phyloP scores from a whole-genome alignment of 306 rosid species.

The Cicer judaicum region DNA sequence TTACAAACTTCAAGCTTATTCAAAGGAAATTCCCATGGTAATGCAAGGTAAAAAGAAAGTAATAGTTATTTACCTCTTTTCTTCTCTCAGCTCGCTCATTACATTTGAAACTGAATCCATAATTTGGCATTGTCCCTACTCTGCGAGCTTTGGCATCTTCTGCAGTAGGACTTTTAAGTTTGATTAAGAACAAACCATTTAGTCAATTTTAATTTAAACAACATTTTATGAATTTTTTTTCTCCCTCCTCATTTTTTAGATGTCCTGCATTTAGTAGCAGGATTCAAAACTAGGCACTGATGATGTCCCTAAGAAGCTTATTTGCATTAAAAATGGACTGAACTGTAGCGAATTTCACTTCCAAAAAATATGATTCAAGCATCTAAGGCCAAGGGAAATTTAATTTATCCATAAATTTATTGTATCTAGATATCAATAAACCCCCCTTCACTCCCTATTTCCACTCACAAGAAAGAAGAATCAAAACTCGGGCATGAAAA shows the following conservation, averaged over 20 bases:
- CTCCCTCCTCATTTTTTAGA: not conserved
- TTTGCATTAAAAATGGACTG: not conserved
- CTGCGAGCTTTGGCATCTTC: slow-evolving; percentile 68
- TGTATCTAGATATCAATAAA: slow-evolving; percentile 21
- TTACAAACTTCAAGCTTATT: slow-evolving; percentile 13
- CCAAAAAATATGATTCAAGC: not conserved
- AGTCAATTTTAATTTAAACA: slow-evolving; percentile 2
- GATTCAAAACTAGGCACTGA: not conserved
- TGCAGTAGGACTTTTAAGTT: slow-evolving; percentile 62
- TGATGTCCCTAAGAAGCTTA: slow-evolving; percentile 19
- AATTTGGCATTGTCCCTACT: slow-evolving; percentile 79
- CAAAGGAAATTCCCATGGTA: slow-evolving; percentile 35
- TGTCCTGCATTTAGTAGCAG: not conserved
- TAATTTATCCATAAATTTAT: slow-evolving; percentile 12
- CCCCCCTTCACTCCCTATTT: slow-evolving; percentile 24
- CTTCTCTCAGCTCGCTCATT: slow-evolving; percentile 95
- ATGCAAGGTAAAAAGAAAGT: slow-evolving; percentile 34
- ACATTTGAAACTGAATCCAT: slow-evolving; percentile 94
- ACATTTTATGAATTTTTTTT: not conserved
- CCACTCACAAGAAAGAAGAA: slow-evolving; percentile 30
- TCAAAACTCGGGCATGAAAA: slow-evolving; percentile 35
- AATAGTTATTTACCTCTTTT: slow-evolving; percentile 72
- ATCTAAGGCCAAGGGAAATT: not conserved
- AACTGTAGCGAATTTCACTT: not conserved
- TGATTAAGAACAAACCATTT: slow-evolving; percentile 57